These are phyloP conservation scores for Suhomyces taliae DNA, from an alignment of 1,139 yeast species.

Conservation along the genomic window DNA sequence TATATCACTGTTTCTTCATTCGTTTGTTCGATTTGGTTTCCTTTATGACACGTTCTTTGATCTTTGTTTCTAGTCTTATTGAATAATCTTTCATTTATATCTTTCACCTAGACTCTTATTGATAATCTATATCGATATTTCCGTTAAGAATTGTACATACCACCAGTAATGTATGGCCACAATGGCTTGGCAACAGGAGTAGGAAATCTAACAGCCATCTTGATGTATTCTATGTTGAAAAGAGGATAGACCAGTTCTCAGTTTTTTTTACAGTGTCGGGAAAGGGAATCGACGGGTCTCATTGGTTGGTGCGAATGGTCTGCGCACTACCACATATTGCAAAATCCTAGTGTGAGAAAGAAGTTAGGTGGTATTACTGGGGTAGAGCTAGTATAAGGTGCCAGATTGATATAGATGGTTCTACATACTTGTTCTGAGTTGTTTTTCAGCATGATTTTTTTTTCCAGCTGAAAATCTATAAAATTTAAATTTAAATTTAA, in stretches of 20 bases:
- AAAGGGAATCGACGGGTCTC: slow-evolving; percentile 7
- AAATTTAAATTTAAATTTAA: no score
- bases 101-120: not conserved
- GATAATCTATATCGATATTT: no score
- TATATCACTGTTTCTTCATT: not conserved
- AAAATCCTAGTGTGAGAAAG: not conserved
- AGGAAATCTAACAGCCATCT: slow-evolving; percentile 33
- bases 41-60: not conserved
- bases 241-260: slow-evolving; percentile 3
- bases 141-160: slow-evolving; percentile 33
- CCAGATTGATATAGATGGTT: no score
- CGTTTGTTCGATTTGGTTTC: no score
- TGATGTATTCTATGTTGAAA: slow-evolving; percentile 4
- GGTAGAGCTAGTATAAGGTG: not conserved
- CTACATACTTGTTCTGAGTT: no score
- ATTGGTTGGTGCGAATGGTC: slow-evolving; percentile 9
- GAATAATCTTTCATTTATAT: not conserved
- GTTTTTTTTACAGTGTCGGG: slow-evolving; percentile 11
- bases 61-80: not conserved
- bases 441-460: no score
- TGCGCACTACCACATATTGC: slow-evolving; percentile 4
- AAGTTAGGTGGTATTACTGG: not conserved
- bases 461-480: no score
- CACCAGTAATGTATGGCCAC: slow-evolving; percentile 55
- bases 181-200: slow-evolving; percentile 48